phyloP scores from a whole-genome alignment of 2,329 filamentous ascomycete genomes.

The Verticillium nubilum region DNA sequence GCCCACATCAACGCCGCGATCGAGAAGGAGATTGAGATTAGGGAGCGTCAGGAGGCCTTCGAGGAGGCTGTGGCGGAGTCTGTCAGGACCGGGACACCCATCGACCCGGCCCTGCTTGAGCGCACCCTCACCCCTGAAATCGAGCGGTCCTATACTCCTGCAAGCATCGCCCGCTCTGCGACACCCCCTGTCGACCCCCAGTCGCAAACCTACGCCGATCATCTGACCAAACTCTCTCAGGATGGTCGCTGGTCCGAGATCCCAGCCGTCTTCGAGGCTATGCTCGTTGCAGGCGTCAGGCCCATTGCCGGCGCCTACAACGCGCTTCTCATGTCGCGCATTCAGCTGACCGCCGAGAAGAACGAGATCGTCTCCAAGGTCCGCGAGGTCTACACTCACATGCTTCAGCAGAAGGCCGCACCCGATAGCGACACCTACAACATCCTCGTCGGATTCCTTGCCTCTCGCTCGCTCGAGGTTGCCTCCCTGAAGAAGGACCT shows the following conservation, averaged over 20 bases:
- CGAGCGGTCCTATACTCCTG: constrained; percentile 35
- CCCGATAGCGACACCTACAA: constrained; percentile 85
- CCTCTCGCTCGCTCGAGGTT: constrained; percentile 75
- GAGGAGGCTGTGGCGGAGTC: constrained; percentile 36
- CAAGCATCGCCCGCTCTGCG: constrained; percentile 47
- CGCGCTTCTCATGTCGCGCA: constrained; percentile 76
- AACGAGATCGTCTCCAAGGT: constrained; percentile 86
- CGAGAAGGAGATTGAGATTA: constrained; percentile 66
- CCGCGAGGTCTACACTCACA: constrained; percentile 91
- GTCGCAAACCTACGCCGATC: constrained; percentile 67
- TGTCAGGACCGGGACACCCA: constrained; percentile 26
- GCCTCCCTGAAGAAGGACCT: constrained; percentile 65
- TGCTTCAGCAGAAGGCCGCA: constrained; percentile 78
- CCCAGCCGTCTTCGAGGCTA: constrained; percentile 82
- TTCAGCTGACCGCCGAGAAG: constrained; percentile 72
- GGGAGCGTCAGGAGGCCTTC: constrained; percentile 37
- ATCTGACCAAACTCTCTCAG: constrained; percentile 69
- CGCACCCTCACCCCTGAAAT: constrained; percentile 32
- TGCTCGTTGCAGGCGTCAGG: constrained; percentile 76
- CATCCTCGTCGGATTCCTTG: constrained; percentile 77
- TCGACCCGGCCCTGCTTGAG: constrained; percentile 33
- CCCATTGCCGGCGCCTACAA: constrained; percentile 90
- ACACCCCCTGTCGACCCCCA: constrained; percentile 59
- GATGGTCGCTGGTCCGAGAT: constrained; percentile 78
- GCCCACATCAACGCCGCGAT: constrained; percentile 83